phyloP scores from a whole-genome alignment of 2,329 filamentous ascomycete species.

The Ophiobolus disseminans region DNA sequence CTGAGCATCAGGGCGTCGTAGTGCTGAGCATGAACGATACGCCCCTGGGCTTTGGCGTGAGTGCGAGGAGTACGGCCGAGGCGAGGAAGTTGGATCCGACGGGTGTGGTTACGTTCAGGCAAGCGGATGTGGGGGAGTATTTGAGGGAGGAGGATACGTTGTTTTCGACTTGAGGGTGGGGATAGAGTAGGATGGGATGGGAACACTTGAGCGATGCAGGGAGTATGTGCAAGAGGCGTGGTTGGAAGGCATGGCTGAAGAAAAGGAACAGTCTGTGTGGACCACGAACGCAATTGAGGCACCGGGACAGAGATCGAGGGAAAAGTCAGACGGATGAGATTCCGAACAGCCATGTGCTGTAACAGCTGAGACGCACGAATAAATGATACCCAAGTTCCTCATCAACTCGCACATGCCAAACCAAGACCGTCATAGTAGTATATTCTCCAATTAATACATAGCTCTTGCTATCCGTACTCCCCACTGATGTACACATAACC shows the following conservation, averaged over 20 bases:
- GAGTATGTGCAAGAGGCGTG: background rate
- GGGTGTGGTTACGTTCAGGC: conserved; percentile 85
- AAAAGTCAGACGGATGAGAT: background rate
- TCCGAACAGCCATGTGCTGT: background rate
- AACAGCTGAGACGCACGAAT: background rate
- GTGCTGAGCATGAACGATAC: conserved; percentile 93
- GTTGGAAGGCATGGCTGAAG: background rate
- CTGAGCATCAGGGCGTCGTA: conserved; percentile 90
- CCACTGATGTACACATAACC: conserved; percentile 14
- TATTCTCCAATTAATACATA: too few relatives aligned
- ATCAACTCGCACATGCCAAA: background rate
- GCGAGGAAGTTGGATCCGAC: conserved; percentile 87
- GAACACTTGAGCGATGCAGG: background rate
- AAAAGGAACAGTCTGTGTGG: too few relatives aligned
- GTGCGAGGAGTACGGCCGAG: conserved; percentile 85
- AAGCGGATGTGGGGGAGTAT: conserved; percentile 95
- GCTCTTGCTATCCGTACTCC: conserved; percentile 18
- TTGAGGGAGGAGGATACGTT: conserved; percentile 78
- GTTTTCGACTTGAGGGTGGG: conserved; percentile 60
- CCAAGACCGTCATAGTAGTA: too few relatives aligned
- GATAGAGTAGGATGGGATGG: background rate
- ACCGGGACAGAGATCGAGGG: too few relatives aligned
- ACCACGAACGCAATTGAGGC: too few relatives aligned
- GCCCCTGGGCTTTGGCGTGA: conserved; percentile 87
- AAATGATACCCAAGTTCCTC: background rate